Evolutionary conservation across 139 green algal species (phyloP), one percentile per base, ranked within the genome.

Genomic region (Coelastrella sp.): DNA sequence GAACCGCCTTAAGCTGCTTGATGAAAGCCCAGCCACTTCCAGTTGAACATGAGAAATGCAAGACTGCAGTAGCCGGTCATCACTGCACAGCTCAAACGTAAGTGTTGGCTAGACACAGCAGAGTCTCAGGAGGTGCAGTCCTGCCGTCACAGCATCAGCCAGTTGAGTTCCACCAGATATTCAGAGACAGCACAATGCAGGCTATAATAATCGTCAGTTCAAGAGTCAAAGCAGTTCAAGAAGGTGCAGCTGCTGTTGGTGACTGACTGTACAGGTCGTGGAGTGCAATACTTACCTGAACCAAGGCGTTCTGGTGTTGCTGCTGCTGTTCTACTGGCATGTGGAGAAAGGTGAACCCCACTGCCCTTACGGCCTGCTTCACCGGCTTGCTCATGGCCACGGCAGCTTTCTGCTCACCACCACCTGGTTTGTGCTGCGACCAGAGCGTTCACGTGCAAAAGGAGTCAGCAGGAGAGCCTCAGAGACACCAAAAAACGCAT

Each of bases 371-470:
- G 7, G 80, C 80, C 17, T 86, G 80, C 8, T 65, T 64, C 20
- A 86, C 80, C 10, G 80, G 57, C 59, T 86, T 86, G 59, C n/a
- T 86, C 80, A 86, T 75, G 59, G 17, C 59, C 5, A n/a, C 59
- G 13, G 20, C 74, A 20, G 32, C 74, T n/a, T n/a, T n/a, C n/a
- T n/a, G n/a, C n/a, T n/a, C n/a, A 59, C 80, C 80, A 23, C 74
- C 17, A 7, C 71, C 14, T 32, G 74, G 74, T 22, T 80, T 80
- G 74, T 80, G 16, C 7, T 20, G 59, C 80, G 59, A 17, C 59
- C 19, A 22, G 54, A 5, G 3, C 23, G 19, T 66, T 0, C 16
- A 61, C n/a, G n/a, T n/a, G 23, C 75, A 81, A 47, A 65, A 2
- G 6, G 4, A 17, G 73, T 56, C 56, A 57, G 57, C 19, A 20